These are phyloP conservation scores for Akanthomyces muscarius DNA, from an alignment of 2,329 filamentous ascomycete species.

Conservation along the genomic window DNA sequence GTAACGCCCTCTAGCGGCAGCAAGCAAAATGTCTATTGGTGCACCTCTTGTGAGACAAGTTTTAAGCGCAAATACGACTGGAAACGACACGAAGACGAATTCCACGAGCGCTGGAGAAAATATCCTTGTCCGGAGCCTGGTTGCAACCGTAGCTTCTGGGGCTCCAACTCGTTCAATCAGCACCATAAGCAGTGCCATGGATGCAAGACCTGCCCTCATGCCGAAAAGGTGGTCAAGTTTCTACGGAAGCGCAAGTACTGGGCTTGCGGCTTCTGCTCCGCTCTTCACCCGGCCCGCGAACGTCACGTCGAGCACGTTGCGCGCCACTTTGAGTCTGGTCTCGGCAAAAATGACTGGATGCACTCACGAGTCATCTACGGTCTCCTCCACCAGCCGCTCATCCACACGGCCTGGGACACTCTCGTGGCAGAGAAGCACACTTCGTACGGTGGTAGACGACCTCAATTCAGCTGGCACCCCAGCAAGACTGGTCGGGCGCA, in stretches of 20 bases:
- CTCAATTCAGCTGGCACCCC: constrained; percentile 59
- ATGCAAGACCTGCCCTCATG: constrained; percentile 62
- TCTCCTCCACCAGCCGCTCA: constrained; percentile 60
- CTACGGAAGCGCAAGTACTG: constrained; percentile 62
- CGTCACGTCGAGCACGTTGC: constrained; percentile 66
- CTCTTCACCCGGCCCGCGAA: constrained; percentile 58
- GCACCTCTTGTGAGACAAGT: constrained; percentile 58
- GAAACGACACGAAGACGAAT: constrained; percentile 67
- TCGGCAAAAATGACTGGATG: constrained; percentile 63
- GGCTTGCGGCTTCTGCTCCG: constrained; percentile 66
- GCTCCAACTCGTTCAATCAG: constrained; percentile 64
- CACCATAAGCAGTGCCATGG: constrained; percentile 63
- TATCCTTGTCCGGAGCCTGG: constrained; percentile 60
- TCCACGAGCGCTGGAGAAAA: constrained; percentile 64
- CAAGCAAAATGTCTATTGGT: constrained; percentile 51
- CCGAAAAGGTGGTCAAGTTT: constrained; percentile 59
- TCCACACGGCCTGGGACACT: constrained; percentile 58
- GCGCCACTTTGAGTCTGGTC: constrained; percentile 60
- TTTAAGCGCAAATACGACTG: constrained; percentile 66
- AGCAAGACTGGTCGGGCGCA: constrained; percentile 54
- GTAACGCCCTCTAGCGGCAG: constrained; percentile 27
- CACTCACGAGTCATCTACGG: constrained; percentile 66
- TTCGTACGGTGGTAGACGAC: constrained; percentile 50
- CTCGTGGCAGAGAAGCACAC: constrained; percentile 51
- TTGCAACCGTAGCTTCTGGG: constrained; percentile 65